These are phyloP conservation scores for Globisporangium uncinulatum DNA, from an alignment of 352 stramenopile genomes.

Conservation along the genomic window DNA sequence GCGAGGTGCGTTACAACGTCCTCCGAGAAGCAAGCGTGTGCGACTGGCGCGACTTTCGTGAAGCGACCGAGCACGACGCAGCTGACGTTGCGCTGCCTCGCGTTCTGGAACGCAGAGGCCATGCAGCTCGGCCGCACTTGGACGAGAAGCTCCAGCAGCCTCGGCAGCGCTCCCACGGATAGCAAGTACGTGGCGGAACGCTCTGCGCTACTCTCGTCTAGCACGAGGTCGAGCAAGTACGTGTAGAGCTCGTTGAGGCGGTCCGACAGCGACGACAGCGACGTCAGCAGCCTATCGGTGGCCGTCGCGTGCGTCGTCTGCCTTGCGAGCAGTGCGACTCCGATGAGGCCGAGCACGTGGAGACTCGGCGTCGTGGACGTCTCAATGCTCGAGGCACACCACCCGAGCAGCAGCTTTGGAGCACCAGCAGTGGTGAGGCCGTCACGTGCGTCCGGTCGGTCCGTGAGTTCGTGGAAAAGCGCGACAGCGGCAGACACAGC, in stretches of 20 bases:
- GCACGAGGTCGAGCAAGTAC: slow-evolving; percentile 38
- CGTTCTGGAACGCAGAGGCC: slow-evolving; percentile 38
- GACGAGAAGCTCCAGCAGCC: slow-evolving; percentile 42
- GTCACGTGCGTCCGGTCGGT: slow-evolving; percentile 38
- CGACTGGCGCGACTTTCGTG: slow-evolving; percentile 29
- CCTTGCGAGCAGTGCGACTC: slow-evolving; percentile 38
- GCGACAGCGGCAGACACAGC: slow-evolving; percentile 36
- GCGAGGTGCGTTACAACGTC: slow-evolving; percentile 55
- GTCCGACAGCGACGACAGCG: slow-evolving; percentile 22
- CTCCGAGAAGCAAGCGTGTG: slow-evolving; percentile 45
- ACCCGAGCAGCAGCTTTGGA: slow-evolving; percentile 36
- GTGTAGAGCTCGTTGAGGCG: slow-evolving; percentile 42
- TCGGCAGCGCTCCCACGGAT: slow-evolving; percentile 28
- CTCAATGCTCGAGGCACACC: slow-evolving; percentile 28
- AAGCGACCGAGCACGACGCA: slow-evolving; percentile 60
- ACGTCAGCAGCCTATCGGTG: slow-evolving; percentile 18
- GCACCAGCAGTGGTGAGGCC: slow-evolving; percentile 62
- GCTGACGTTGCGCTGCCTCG: slow-evolving; percentile 61
- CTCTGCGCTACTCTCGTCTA: slow-evolving; percentile 21
- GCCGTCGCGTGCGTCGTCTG: slow-evolving; percentile 23
- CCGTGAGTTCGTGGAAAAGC: slow-evolving; percentile 58
- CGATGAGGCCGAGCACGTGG: slow-evolving; percentile 48
- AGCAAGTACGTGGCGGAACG: slow-evolving; percentile 36
- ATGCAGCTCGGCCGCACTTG: slow-evolving; percentile 54
- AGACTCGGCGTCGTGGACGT: slow-evolving; percentile 15